Evolutionary conservation across 495 filamentous ascomycete species (phyloP).

Genomic region (Aspergillus ostianus): DNA sequence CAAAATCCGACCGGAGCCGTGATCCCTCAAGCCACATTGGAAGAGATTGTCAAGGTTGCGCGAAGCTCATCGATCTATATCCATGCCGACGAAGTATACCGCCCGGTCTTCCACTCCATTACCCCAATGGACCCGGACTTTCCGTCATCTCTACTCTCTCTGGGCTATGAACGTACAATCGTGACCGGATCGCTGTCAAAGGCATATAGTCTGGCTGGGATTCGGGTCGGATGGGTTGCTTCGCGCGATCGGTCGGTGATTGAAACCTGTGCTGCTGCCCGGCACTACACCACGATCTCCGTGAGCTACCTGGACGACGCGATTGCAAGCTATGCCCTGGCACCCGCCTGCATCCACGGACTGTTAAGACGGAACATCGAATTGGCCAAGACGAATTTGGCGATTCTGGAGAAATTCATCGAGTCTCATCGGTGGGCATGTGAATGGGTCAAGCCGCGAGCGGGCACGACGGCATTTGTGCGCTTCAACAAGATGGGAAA

Average conservation of each 20-base stretch:
- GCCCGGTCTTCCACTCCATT: constrained; percentile 81
- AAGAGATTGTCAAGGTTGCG: constrained; percentile 64
- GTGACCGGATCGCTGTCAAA: constrained; percentile 84
- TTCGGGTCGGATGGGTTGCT: constrained; percentile 82
- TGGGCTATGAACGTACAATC: constrained; percentile 69
- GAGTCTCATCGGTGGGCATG: constrained; percentile 60
- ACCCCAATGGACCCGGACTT: constrained; percentile 53
- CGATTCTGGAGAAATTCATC: constrained; percentile 66
- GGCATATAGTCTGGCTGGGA: constrained; percentile 79
- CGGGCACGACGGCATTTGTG: constrained; percentile 81
- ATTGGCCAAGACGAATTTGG: constrained; percentile 70
- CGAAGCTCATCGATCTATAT: constrained; percentile 61
- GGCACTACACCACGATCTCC: constrained; percentile 85
- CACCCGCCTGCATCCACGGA: constrained; percentile 58
- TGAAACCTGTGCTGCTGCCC: constrained; percentile 59
- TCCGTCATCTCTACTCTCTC: constrained; percentile 66
- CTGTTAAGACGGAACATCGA: constrained; percentile 68
- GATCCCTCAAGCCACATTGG: constrained; percentile 58
- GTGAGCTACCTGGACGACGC: constrained; percentile 81
- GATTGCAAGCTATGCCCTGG: constrained; percentile 73
- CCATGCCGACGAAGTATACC: constrained; percentile 82
- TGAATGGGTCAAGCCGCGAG: constrained; percentile 73
- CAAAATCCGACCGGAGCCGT: constrained; percentile 85
- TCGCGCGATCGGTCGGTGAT: constrained; percentile 62
- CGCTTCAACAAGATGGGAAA: constrained; percentile 63